These are phyloP conservation scores for Lagenaria siceraria DNA, from an alignment of 306 rosid genomes.

Conservation along the genomic window DNA sequence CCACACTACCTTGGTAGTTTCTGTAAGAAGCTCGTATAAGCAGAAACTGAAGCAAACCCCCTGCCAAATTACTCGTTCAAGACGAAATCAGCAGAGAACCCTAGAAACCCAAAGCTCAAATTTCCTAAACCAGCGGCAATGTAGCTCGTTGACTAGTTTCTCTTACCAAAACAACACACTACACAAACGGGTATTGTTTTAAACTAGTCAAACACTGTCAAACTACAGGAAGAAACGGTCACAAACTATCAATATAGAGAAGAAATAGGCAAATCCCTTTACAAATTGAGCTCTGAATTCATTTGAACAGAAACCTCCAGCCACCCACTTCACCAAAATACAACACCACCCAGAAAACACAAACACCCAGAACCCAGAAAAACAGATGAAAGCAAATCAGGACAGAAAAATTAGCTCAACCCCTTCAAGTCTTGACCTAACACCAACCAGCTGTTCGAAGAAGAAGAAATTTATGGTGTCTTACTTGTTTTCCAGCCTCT, in stretches of 20 bases:
- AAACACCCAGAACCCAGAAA: constrained; percentile 12
- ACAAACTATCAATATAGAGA: constrained; percentile 14
- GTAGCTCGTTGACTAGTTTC: constrained; percentile 25
- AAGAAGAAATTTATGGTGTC: constrained; percentile 2
- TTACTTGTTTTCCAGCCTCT: background rate
- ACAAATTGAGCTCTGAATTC: constrained; percentile 18
- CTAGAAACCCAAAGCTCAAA: constrained; percentile 6
- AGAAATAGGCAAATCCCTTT: constrained; percentile 8
- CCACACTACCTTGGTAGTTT: background rate
- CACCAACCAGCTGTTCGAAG: constrained; percentile 10
- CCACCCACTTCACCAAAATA: constrained; percentile 40
- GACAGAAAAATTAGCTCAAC: constrained; percentile 55
- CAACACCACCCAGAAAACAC: constrained; percentile 14
- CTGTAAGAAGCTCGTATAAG: background rate
- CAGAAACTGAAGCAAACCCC: background rate
- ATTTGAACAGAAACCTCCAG: constrained; percentile 20
- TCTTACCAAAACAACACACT: constrained; percentile 12
- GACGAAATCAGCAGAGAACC: constrained; percentile 6
- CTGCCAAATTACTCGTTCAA: background rate
- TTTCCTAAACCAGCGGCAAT: constrained; percentile 30
- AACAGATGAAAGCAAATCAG: constrained; percentile 5
- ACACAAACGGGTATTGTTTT: background rate
- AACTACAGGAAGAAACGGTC: background rate
- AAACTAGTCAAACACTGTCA: background rate
- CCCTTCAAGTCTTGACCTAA: constrained; percentile 24